These are phyloP conservation scores for Entelexis paramagnoliae DNA, from an alignment of 1,139 yeast species.

Conservation along the genomic window DNA sequence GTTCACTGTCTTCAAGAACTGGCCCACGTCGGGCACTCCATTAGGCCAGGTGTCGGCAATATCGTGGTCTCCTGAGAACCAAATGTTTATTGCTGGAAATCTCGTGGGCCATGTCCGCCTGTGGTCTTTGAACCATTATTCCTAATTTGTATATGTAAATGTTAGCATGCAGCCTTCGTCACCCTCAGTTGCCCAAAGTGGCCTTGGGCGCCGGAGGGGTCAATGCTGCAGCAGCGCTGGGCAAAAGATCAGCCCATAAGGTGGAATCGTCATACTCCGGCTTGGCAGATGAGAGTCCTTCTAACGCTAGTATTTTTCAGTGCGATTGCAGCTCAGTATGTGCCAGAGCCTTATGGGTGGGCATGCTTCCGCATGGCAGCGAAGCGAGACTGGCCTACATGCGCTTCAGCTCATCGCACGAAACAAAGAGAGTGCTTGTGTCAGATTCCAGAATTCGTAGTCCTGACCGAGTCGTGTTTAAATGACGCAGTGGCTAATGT, in stretches of 20 bases:
- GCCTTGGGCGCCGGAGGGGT: not conserved
- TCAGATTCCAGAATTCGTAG: conserved; percentile 14
- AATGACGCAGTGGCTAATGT: conserved; percentile 14
- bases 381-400: conserved; percentile 16
- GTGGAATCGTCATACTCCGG: not conserved
- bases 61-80: conserved; percentile 69
- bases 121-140: conserved; percentile 78
- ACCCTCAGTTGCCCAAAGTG: not conserved
- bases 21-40: conserved; percentile 98
- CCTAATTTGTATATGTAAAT: conserved; percentile 3
- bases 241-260: not conserved
- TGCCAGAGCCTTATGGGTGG: conserved; percentile 23
- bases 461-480: conserved; percentile 12
- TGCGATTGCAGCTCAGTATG: conserved; percentile 12
- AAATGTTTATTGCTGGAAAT: conserved; percentile 81
- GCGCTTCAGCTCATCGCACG: conserved; percentile 1
- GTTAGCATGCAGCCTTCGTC: not conserved
- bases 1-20: conserved; percentile 76
- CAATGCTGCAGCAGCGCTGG: not conserved
- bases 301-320: not conserved
- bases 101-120: conserved; percentile 83
- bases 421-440: conserved; percentile 13
- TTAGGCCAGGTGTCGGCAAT: conserved; percentile 84
- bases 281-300: not conserved
- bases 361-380: conserved; percentile 17